Conservation (phyloP, 116 monocot genomes). For the Thalassia testudinum region DNA sequence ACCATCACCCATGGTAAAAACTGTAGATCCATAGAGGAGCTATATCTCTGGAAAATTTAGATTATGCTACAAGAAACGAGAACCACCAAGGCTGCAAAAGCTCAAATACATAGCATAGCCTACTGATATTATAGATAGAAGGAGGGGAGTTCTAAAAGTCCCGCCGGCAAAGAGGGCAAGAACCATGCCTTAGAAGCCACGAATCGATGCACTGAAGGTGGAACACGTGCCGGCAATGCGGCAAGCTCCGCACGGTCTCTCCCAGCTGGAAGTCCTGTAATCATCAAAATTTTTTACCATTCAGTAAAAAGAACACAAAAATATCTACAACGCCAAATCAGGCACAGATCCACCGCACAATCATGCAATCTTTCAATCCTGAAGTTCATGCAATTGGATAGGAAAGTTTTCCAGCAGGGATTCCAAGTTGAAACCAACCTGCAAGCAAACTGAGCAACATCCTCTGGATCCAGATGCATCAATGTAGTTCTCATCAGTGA, state of each 20-base stretch:
- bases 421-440: slow-evolving; percentile 12
- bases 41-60: too few relatives aligned
- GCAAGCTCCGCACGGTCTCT: slow-evolving; percentile 50
- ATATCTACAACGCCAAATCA: too few relatives aligned
- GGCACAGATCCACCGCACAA: too few relatives aligned
- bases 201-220: slow-evolving; percentile 68
- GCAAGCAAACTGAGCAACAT: slow-evolving; percentile 57
- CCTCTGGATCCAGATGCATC: slow-evolving; percentile 24
- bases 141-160: slow-evolving; percentile 9
- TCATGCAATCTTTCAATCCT: too few relatives aligned
- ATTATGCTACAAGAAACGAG: too few relatives aligned
- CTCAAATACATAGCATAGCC: too few relatives aligned
- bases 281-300: not conserved
- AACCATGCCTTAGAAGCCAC: slow-evolving; percentile 70
- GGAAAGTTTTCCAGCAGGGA: not conserved
- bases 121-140: too few relatives aligned
- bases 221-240: slow-evolving; percentile 56
- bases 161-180: slow-evolving; percentile 69
- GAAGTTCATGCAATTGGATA: too few relatives aligned
- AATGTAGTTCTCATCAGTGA: slow-evolving; percentile 11
- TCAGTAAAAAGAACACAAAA: not conserved
- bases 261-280: slow-evolving; percentile 51
- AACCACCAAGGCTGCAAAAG: too few relatives aligned
- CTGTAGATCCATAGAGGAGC: too few relatives aligned
- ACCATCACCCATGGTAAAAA: too few relatives aligned